These are phyloP conservation scores for Penicillium salamii DNA, from an alignment of 495 filamentous ascomycete genomes.

Conservation along the genomic window DNA sequence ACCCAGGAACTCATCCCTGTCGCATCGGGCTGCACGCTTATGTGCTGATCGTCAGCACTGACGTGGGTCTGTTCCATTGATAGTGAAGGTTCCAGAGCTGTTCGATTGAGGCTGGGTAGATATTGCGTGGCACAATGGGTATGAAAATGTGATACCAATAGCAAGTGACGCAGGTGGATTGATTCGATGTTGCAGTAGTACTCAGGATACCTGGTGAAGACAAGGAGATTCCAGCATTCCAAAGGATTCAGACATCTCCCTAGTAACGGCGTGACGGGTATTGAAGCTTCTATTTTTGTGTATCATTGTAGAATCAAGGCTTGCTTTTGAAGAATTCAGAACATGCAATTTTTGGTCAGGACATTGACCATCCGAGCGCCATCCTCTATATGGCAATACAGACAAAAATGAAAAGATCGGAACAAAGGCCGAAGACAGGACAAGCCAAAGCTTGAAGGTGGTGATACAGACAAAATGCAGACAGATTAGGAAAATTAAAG, in stretches of 20 bases:
- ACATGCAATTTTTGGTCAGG: constrained; percentile 9
- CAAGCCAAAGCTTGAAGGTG: constrained; percentile 2
- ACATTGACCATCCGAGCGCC: neutral
- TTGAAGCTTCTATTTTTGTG: constrained; percentile 8
- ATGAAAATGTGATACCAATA: too few species aligned
- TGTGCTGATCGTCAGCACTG: too few species aligned
- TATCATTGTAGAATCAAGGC: neutral
- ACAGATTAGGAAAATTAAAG: constrained; percentile 12
- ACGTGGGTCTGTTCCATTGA: too few species aligned
- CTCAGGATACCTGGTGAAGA: neutral
- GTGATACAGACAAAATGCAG: constrained; percentile 5
- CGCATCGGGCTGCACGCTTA: too few species aligned
- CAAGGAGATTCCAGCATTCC: neutral
- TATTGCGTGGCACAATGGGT: too few species aligned
- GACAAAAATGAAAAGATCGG: neutral
- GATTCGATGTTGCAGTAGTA: neutral
- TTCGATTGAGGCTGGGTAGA: too few species aligned
- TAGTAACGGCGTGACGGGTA: neutral
- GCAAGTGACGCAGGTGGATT: too few species aligned
- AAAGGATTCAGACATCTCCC: neutral
- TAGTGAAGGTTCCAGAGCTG: too few species aligned
- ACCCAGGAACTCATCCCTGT: neutral
- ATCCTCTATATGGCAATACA: constrained; percentile 4
- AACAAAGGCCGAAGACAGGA: neutral
- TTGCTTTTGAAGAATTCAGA: constrained; percentile 8